Conservation (phyloP, 345 rosid species). For the Salix caprea region DNA sequence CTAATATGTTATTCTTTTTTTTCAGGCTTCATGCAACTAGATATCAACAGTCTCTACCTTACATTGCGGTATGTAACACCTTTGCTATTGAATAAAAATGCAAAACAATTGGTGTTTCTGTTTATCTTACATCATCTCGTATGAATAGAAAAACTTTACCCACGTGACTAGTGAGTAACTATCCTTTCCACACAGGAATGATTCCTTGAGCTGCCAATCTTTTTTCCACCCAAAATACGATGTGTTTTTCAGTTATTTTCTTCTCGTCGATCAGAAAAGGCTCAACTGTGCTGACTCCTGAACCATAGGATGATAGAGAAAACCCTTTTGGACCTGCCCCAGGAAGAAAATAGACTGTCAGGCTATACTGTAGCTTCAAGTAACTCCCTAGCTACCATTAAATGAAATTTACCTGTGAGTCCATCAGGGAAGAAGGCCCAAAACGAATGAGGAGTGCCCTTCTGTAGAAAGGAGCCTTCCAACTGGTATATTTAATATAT, state of each 20-base stretch:
- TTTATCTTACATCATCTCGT: neutral
- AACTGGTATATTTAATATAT: constrained; percentile 35
- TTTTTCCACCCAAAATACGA: constrained; percentile 92
- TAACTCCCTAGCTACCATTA: neutral
- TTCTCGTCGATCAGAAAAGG: constrained; percentile 92
- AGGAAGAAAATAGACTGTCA: neutral
- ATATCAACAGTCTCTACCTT: neutral
- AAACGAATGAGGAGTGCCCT: constrained; percentile 51
- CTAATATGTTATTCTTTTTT: neutral
- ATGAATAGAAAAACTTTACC: constrained; percentile 10
- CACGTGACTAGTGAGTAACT: neutral
- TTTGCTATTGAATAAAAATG: constrained; percentile 1
- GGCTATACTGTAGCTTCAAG: neutral
- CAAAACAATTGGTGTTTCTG: neutral
- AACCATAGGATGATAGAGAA: constrained; percentile 70
- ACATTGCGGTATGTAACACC: neutral
- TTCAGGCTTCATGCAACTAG: too few relatives aligned
- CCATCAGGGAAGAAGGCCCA: constrained; percentile 95
- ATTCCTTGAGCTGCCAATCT: constrained; percentile 95
- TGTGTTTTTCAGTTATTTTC: constrained; percentile 66
- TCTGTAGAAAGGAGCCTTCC: constrained; percentile 73
- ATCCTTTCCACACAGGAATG: constrained; percentile 74
- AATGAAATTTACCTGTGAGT: constrained; percentile 45
- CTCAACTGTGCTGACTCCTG: constrained; percentile 77
- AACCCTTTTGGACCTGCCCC: constrained; percentile 76